Evolutionary conservation across 768 basidiomycete genomes (phyloP).

Genomic region (Tulasnella sp.): DNA sequence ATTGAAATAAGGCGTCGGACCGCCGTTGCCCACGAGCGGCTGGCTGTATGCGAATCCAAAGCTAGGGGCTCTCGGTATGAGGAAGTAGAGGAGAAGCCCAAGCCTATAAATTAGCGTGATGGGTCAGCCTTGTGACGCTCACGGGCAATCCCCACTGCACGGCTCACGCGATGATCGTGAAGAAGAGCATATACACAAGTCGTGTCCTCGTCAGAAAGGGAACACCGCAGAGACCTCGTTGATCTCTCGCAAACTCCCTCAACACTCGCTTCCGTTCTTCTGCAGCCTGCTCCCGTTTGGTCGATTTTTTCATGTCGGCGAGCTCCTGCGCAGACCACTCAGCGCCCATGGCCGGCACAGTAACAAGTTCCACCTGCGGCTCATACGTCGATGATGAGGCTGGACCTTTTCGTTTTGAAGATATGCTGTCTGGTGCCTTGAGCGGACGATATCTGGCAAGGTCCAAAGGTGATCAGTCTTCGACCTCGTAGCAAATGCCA

Average conservation of each 20-base stretch:
- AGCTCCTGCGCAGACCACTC: constrained; percentile 82
- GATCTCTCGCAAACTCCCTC: constrained; percentile 63
- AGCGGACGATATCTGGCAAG: constrained; percentile 20
- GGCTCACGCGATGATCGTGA: constrained; percentile 48
- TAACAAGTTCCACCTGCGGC: constrained; percentile 69
- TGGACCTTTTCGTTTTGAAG: constrained; percentile 1
- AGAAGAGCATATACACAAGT: constrained; percentile 43
- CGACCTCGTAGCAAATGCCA: too few relatives aligned
- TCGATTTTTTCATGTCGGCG: constrained; percentile 61
- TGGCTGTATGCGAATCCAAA: constrained; percentile 48
- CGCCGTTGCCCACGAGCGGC: constrained; percentile 40
- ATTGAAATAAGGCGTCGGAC: constrained; percentile 42
- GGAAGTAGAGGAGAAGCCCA: constrained; percentile 62
- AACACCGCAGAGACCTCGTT: constrained; percentile 67
- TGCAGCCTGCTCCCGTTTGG: constrained; percentile 39
- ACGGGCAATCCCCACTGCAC: constrained; percentile 31
- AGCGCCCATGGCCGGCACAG: constrained; percentile 80
- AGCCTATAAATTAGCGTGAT: constrained; percentile 31
- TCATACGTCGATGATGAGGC: constrained; percentile 22
- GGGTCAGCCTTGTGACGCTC: background rate
- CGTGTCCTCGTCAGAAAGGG: constrained; percentile 59
- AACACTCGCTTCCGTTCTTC: constrained; percentile 41
- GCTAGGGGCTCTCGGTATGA: constrained; percentile 69
- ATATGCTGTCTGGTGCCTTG: constrained; percentile 8
- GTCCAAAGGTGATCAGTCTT: too few relatives aligned